Conservation (phyloP, 352 stramenopile species). For the Phytophthora sojae region DNA sequence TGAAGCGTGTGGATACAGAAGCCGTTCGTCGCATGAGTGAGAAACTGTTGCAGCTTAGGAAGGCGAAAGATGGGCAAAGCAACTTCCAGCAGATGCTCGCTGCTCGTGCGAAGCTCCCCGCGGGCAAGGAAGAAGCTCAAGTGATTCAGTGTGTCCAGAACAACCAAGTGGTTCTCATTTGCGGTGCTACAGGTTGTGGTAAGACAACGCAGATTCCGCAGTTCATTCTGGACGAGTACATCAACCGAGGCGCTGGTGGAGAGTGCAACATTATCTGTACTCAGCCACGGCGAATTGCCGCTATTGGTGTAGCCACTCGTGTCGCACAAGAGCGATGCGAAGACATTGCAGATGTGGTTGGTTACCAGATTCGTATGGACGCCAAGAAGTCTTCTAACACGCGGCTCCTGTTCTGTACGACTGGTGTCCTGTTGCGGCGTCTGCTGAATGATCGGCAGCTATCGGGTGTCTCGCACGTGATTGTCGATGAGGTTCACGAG, state of each 20-base stretch:
- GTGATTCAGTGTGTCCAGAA: constrained; percentile 62
- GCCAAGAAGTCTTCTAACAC: constrained; percentile 90
- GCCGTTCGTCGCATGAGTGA: constrained; percentile 52
- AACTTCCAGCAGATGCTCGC: constrained; percentile 70
- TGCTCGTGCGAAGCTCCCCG: constrained; percentile 65
- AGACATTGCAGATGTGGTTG: constrained; percentile 83
- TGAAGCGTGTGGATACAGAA: constrained; percentile 44
- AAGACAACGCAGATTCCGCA: constrained; percentile 98
- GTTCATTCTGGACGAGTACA: constrained; percentile 96
- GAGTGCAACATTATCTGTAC: constrained; percentile 97
- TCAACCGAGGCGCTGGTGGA: constrained; percentile 78
- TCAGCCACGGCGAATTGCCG: constrained; percentile 96
- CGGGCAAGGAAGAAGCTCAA: constrained; percentile 59
- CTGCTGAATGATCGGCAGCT: constrained; percentile 92
- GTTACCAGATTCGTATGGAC: constrained; percentile 97
- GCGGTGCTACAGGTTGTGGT: constrained; percentile 95
- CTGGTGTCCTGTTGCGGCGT: constrained; percentile 94
- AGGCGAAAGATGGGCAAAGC: constrained; percentile 48
- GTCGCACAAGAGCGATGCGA: constrained; percentile 96
- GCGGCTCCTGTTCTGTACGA: constrained; percentile 96
- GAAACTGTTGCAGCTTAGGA: constrained; percentile 49
- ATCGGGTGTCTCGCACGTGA: constrained; percentile 94
- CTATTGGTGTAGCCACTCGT: constrained; percentile 95
- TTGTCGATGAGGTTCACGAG: constrained; percentile 99
- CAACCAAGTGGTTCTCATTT: constrained; percentile 95